Evolutionary conservation across 2,329 filamentous ascomycete genomes (phyloP), one percentile per base, ranked within the genome.

Genomic region (Microdochium paspali): DNA sequence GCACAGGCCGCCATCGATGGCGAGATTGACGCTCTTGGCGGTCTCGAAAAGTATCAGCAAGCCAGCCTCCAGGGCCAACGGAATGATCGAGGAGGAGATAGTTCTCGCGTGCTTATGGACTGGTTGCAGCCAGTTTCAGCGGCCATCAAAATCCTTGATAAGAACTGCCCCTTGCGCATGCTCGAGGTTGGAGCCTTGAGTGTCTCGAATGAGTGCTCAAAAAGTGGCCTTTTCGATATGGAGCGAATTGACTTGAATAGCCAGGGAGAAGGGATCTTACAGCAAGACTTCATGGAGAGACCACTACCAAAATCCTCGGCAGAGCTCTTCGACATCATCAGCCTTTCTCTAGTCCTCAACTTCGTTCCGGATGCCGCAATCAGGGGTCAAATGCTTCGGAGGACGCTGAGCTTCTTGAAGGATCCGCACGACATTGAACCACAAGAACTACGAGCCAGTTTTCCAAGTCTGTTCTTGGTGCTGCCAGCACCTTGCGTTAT

Each of bases 211-310:
- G 85, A 85, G 13, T 95, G 90, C 64, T 91, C 90, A 1, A 79
- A 72, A 50, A 85, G 84, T 51, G 73, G 73, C 6, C 61, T 77
- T 40, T 86, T 97, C 56, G 72, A 85, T 30, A 80, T 95, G 57
- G 78, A 83, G 51, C 80, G 90, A 53, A 96, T 98, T 62, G 93
- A 98, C 61, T 70, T 98, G 48, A 87, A 94, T 65, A 93, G 90
- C 50, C 89, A 95, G 60, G 84, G 83, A 44, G 73, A 84, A 1
- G 83, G 81, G 0, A 98, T 98, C 54, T 62, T 82, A 49, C 82
- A 94, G 64, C 89, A 96, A 61, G 89, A 98, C 64, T 97, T 98
- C 60, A 95, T 98, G 90, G 70, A 88, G 55, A 77, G 90, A 24
- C 87, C 90, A 0, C 65, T 91, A 3, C 91, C 91, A 0, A 62